phyloP scores from a whole-genome alignment of 2,329 filamentous ascomycete genomes.

The Hortaea sp. region DNA sequence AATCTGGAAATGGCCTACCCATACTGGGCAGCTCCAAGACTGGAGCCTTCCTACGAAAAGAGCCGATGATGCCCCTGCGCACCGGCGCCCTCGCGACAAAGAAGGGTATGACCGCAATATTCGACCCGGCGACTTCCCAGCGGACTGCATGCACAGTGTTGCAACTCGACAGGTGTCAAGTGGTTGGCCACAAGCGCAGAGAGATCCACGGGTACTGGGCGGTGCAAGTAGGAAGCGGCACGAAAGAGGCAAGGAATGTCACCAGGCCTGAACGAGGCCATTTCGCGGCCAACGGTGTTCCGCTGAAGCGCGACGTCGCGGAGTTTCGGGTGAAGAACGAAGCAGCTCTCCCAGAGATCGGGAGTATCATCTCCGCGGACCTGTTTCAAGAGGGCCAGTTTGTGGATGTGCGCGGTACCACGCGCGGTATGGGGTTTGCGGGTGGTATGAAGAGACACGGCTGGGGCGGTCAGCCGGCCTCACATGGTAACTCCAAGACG shows the following conservation, averaged over 20 bases:
- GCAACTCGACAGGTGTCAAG: conserved; percentile 85
- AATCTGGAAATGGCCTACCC: conserved; percentile 39
- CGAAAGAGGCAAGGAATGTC: conserved; percentile 63
- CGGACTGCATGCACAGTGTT: conserved; percentile 83
- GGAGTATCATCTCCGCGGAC: conserved; percentile 66
- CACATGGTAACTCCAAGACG: conserved; percentile 90
- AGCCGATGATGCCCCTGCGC: conserved; percentile 52
- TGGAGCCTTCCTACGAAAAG: conserved; percentile 51
- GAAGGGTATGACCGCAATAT: conserved; percentile 92
- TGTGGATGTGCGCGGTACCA: conserved; percentile 72
- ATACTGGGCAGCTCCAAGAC: conserved; percentile 46
- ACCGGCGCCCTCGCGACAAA: conserved; percentile 80
- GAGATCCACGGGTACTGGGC: conserved; percentile 83
- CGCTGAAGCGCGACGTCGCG: conserved; percentile 70
- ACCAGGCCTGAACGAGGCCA: conserved; percentile 79
- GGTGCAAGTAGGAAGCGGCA: conserved; percentile 76
- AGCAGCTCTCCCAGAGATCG: conserved; percentile 64
- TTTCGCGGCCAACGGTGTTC: conserved; percentile 70
- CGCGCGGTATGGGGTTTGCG: conserved; percentile 83
- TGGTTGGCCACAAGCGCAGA: conserved; percentile 75
- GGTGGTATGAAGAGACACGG: conserved; percentile 97
- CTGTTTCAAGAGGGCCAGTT: conserved; percentile 89
- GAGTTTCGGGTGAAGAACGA: conserved; percentile 79
- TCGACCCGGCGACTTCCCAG: conserved; percentile 62
- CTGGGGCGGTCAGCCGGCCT: conserved; percentile 78